Conservation (phyloP, 2,329 filamentous ascomycete species). For the Plectosphaerella sp. region DNA sequence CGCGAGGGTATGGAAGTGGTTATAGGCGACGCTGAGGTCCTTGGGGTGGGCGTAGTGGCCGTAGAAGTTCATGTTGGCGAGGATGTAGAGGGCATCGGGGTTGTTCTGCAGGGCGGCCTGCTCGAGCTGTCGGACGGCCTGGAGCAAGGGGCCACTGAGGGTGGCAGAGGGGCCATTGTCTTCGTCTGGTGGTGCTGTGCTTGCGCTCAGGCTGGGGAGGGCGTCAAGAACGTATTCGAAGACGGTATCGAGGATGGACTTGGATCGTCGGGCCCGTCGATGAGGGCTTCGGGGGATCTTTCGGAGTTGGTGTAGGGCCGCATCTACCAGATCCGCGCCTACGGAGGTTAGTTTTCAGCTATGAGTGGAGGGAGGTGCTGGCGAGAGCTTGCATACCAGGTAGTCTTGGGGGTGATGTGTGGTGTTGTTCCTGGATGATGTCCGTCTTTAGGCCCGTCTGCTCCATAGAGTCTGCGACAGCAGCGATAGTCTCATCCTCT, state of each 20-base stretch:
- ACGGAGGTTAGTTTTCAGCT: constrained; percentile 2
- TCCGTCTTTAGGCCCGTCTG: constrained; percentile 24
- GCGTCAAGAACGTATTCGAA: constrained; percentile 41
- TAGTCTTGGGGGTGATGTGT: constrained; percentile 22
- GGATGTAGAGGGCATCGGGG: constrained; percentile 80
- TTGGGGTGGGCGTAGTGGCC: constrained; percentile 87
- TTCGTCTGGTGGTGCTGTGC: constrained; percentile 39
- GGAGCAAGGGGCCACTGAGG: constrained; percentile 39
- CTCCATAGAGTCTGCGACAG: constrained; percentile 23
- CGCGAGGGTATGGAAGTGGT: constrained; percentile 76
- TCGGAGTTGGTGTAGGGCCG: constrained; percentile 44
- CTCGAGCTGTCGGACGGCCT: constrained; percentile 49
- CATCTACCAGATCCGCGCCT: constrained; percentile 51
- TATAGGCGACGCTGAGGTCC: constrained; percentile 75
- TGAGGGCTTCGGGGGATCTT: constrained; percentile 43
- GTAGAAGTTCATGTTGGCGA: constrained; percentile 95
- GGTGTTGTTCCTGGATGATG: constrained; percentile 18
- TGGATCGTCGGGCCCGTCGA: constrained; percentile 37
- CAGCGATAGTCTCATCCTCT: constrained; percentile 21
- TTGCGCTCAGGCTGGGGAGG: constrained; percentile 42
- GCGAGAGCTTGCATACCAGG: constrained; percentile 26
- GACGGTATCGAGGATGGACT: constrained; percentile 36
- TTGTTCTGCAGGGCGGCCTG: constrained; percentile 53
- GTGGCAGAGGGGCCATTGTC: constrained; percentile 22
- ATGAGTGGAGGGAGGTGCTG: background rate